A percentile compares a stretch with the other conserved stretches of the same genome.
Conservation (phyloP, 2,329 filamentous ascomycete species). For the Coniochaeta pulveracea region DNA sequence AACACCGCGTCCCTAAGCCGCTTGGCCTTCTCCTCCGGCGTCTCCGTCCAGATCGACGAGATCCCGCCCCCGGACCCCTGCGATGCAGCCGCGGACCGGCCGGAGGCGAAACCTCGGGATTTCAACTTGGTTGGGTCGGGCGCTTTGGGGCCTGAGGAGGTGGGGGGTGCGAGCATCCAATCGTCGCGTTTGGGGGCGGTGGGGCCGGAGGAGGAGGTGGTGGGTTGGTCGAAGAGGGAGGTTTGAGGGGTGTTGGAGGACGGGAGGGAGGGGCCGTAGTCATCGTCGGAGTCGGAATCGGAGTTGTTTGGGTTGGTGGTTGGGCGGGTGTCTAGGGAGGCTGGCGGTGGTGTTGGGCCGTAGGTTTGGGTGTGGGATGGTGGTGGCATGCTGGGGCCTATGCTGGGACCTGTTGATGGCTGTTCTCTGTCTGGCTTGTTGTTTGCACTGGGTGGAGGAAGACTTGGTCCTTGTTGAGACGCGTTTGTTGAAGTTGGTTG, state of each 20-base stretch:
- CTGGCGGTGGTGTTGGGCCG: conserved; percentile 24
- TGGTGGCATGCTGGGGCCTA: conserved; percentile 20
- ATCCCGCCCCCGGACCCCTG: conserved; percentile 33
- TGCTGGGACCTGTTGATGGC: conserved; percentile 22
- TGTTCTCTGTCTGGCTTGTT: conserved; percentile 26
- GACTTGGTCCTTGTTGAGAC: conserved; percentile 18
- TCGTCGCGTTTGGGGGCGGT: conserved; percentile 60
- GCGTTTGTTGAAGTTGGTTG: conserved; percentile 6
- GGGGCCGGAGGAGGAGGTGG: conserved; percentile 17
- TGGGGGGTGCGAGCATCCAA: conserved; percentile 70
- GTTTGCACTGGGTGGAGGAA: conserved; percentile 17
- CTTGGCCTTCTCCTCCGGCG: conserved; percentile 75
- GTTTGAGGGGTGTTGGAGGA: conserved; percentile 33
- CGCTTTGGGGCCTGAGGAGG: conserved; percentile 32
- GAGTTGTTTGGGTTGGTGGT: conserved; percentile 18
- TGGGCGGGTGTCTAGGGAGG: conserved; percentile 25
- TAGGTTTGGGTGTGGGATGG: conserved; percentile 8
- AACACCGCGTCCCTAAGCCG: conserved; percentile 73
- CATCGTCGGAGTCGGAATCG: conserved; percentile 31
- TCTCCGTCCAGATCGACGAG: conserved; percentile 79
- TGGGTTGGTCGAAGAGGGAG: conserved; percentile 21
- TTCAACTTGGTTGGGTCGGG: conserved; percentile 72
- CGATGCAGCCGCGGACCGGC: conserved; percentile 26
- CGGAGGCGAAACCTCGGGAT: conserved; percentile 71
- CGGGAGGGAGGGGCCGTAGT: conserved; percentile 48